Conservation (phyloP, 2,329 filamentous ascomycete species). For the Sporothrix luriei region DNA sequence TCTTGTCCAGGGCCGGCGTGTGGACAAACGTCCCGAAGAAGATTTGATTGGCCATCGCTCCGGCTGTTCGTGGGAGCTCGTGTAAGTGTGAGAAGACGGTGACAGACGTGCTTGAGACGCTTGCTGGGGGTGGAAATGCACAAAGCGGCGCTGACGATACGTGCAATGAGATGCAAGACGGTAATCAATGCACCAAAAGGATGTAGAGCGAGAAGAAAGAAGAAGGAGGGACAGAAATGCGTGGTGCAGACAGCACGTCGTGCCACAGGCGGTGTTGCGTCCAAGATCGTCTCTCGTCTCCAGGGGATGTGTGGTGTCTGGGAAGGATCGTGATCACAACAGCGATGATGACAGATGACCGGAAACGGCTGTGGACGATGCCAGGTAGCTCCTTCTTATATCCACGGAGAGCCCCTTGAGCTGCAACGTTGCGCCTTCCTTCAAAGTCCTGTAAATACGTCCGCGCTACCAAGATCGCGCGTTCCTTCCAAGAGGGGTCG, state of each 20-base stretch:
- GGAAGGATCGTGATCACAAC: background rate
- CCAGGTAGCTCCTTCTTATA: constrained; percentile 1
- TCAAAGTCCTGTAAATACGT: background rate
- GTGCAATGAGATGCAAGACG: background rate
- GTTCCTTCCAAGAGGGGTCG: constrained; percentile 2
- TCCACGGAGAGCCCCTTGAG: background rate
- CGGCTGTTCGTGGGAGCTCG: background rate
- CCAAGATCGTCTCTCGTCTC: background rate
- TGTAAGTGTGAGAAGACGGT: background rate
- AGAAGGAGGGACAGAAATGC: background rate
- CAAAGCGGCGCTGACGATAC: background rate
- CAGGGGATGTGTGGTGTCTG: background rate
- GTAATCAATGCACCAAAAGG: background rate
- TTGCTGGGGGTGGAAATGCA: background rate
- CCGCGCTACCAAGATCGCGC: too few species aligned
- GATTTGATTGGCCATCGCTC: constrained; percentile 46
- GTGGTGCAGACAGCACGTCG: constrained; percentile 8
- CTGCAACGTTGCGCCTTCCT: background rate
- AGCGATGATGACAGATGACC: background rate
- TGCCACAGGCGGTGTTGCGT: background rate
- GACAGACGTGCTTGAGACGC: background rate
- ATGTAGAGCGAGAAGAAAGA: background rate
- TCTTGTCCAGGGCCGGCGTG: constrained; percentile 51
- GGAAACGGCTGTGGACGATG: too few species aligned
- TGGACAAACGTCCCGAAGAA: constrained; percentile 61